Percentiles rank a stretch among this genome's conserved stretches.
These are phyloP conservation scores for Eremothecium cymbalariae DNA, from an alignment of 1,139 yeast species.

Conservation along the genomic window DNA sequence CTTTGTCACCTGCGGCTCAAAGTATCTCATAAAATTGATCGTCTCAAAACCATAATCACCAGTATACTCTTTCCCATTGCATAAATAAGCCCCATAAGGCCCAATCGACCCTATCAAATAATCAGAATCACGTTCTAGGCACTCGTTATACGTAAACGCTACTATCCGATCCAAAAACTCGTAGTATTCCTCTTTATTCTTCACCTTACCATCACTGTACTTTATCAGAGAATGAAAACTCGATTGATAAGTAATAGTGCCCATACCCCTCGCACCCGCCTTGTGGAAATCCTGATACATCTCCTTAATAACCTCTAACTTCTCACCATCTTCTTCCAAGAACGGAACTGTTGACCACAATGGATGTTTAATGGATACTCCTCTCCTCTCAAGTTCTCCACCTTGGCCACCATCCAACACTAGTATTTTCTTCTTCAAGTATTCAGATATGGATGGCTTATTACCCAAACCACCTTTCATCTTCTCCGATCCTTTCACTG, in stretches of 20 bases:
- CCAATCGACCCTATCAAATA: conserved; percentile 53
- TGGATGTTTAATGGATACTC: conserved; percentile 29
- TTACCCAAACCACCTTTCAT: too few species aligned
- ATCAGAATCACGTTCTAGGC: conserved; percentile 9
- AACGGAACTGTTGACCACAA: conserved; percentile 38
- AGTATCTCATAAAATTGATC: conserved; percentile 11
- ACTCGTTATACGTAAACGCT: conserved; percentile 16
- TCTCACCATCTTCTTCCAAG: conserved; percentile 33
- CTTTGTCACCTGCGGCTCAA: conserved; percentile 12
- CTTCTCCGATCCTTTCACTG: too few species aligned
- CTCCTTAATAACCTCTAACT: conserved; percentile 32
- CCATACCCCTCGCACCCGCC: conserved; percentile 48
- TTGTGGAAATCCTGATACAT: conserved; percentile 44
- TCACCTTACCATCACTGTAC: conserved; percentile 8
- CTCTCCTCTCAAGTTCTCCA: conserved; percentile 35
- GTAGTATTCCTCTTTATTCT: conserved; percentile 23
- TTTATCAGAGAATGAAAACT: conserved; percentile 15
- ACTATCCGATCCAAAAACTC: conserved; percentile 15
- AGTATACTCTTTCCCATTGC: conserved; percentile 54
- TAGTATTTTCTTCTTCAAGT: background rate
- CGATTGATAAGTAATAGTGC: conserved; percentile 55
- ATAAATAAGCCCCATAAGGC: conserved; percentile 51
- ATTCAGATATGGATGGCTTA: conserved; percentile 2
- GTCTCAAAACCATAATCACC: conserved; percentile 37
- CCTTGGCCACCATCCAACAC: conserved; percentile 42